Evolutionary conservation across 495 filamentous ascomycete genomes (phyloP).

Genomic region (Filosporella fistucella): DNA sequence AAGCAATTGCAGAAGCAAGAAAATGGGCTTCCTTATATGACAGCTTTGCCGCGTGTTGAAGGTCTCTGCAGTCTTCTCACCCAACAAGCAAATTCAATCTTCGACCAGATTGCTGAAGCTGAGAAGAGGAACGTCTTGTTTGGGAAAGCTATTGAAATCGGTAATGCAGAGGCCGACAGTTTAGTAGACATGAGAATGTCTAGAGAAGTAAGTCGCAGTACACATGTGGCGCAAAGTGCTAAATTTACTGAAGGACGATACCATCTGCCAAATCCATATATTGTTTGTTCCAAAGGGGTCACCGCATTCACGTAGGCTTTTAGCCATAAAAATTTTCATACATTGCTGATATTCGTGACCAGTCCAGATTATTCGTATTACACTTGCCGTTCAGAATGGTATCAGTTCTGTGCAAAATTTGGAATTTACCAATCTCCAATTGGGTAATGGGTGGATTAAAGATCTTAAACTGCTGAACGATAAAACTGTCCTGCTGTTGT

Average conservation of each 20-base stretch:
- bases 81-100: slow-evolving; percentile 33
- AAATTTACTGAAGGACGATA: slow-evolving; percentile 22
- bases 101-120: slow-evolving; percentile 48
- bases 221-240: background rate
- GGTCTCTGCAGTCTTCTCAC: slow-evolving; percentile 41
- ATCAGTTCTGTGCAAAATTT: slow-evolving; percentile 30
- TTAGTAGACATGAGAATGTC: slow-evolving; percentile 24
- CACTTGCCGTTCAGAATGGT: slow-evolving; percentile 35
- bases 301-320: slow-evolving; percentile 5
- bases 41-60: slow-evolving; percentile 35
- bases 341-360: slow-evolving; percentile 5
- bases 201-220: slow-evolving; percentile 4
- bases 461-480: slow-evolving; percentile 47
- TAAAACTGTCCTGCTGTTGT: slow-evolving; percentile 38
- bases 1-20: slow-evolving; percentile 42
- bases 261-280: slow-evolving; percentile 29
- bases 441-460: slow-evolving; percentile 36
- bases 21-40: slow-evolving; percentile 30
- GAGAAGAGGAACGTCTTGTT: slow-evolving; percentile 50
- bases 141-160: slow-evolving; percentile 35
- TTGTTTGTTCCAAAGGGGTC: slow-evolving; percentile 25
- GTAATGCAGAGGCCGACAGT: slow-evolving; percentile 29
- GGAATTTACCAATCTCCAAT: slow-evolving; percentile 28
- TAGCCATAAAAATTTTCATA: background rate
- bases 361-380: slow-evolving; percentile 44